Percentiles rank a stretch among this genome's conserved stretches.
phyloP scores from a whole-genome alignment of 305 asterid genomes.

The Plantago coronopus region DNA sequence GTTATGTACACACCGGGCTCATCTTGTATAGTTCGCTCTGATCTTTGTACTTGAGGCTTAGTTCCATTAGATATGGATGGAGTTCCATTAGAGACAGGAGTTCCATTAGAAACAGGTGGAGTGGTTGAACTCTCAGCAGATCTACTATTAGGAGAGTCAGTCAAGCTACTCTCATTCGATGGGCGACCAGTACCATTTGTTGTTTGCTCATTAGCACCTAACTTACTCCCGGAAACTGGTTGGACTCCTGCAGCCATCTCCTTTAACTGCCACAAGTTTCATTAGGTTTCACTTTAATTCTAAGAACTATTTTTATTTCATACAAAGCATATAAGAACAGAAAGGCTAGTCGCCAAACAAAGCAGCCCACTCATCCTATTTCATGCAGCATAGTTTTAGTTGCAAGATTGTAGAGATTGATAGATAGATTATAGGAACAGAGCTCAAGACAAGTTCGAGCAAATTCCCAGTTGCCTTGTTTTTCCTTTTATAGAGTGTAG shows the following conservation, averaged over 20 bases:
- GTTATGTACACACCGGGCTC: constrained; percentile 82
- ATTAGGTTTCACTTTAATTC: not conserved
- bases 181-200: constrained; percentile 25
- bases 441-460: no score
- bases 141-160: constrained; percentile 39
- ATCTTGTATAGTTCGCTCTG: constrained; percentile 58
- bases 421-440: no score
- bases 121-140: constrained; percentile 35
- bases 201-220: constrained; percentile 30
- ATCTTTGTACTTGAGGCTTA: constrained; percentile 42
- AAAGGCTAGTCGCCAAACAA: no score
- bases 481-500: no score
- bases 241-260: constrained; percentile 46
- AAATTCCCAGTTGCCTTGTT: no score
- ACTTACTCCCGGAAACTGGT: constrained; percentile 31
- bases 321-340: no score
- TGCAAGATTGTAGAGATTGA: no score
- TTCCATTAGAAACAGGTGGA: constrained; percentile 35
- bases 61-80: constrained; percentile 33
- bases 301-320: no score
- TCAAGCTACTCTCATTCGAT: constrained; percentile 37
- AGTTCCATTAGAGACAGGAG: constrained; percentile 34
- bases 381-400: no score
- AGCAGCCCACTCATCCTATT: no score
- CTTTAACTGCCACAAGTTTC: constrained; percentile 49